phyloP scores from a whole-genome alignment of 2,329 filamentous ascomycete genomes.

The Pseudocercospora eumusae region DNA sequence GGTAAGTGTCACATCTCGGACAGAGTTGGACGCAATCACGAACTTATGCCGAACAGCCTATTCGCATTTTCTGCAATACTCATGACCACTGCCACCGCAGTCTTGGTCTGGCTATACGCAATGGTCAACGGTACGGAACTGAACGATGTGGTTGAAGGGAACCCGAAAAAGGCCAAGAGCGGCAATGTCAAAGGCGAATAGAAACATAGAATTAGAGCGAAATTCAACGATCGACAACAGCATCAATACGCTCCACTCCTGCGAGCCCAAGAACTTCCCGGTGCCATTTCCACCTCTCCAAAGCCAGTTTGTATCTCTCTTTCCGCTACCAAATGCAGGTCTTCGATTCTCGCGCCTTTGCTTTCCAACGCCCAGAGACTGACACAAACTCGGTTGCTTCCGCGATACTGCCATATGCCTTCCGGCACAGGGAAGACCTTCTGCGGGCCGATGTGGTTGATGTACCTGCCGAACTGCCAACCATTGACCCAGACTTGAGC shows the following conservation, averaged over 20 bases:
- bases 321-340: constrained; percentile 36
- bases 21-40: not conserved
- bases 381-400: constrained; percentile 68
- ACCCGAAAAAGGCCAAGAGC: constrained; percentile 25
- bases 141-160: constrained; percentile 17
- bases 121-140: constrained; percentile 59
- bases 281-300: constrained; percentile 35
- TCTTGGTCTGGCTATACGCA: constrained; percentile 70
- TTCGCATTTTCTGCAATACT: constrained; percentile 54
- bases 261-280: constrained; percentile 35
- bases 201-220: constrained; percentile 6
- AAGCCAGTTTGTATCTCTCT: constrained; percentile 39
- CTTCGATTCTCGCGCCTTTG: constrained; percentile 58
- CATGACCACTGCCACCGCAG: constrained; percentile 70
- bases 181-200: constrained; percentile 35
- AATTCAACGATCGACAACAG: not conserved
- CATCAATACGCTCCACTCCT: constrained; percentile 38
- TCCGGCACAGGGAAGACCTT: constrained; percentile 70
- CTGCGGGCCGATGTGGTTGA: constrained; percentile 76
- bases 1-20: constrained; percentile 35
- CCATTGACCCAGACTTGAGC: constrained; percentile 72
- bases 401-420: constrained; percentile 70
- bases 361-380: constrained; percentile 67
- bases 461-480: constrained; percentile 69
- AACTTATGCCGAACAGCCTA: constrained; percentile 48